A percentile compares a stretch with the other conserved stretches of the same genome.
These are phyloP conservation scores for Boletus fagicola DNA, from an alignment of 768 basidiomycete species.

Conservation along the genomic window DNA sequence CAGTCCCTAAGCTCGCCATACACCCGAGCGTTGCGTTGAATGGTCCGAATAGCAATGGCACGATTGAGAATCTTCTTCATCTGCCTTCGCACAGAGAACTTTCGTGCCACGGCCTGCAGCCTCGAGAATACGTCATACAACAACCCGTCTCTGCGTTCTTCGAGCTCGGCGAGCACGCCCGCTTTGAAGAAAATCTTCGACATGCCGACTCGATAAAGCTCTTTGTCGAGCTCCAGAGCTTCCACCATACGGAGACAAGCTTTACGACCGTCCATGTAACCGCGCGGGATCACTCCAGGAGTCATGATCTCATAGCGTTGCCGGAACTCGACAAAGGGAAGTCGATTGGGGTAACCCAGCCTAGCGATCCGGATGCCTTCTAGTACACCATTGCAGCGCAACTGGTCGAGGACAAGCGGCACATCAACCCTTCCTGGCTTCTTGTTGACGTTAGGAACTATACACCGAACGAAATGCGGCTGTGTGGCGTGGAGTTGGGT, in stretches of 20 bases:
- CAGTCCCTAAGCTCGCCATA: constrained; percentile 90
- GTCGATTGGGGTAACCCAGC: constrained; percentile 93
- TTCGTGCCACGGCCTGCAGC: constrained; percentile 83
- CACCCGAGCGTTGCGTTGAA: constrained; percentile 90
- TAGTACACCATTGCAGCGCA: constrained; percentile 97
- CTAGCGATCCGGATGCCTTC: constrained; percentile 98
- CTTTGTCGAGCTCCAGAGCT: constrained; percentile 82
- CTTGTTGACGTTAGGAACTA: constrained; percentile 92
- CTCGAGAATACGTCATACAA: constrained; percentile 86
- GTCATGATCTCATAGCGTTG: constrained; percentile 96
- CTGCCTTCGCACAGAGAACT: constrained; percentile 82
- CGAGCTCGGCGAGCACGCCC: constrained; percentile 92
- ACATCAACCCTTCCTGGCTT: constrained; percentile 90
- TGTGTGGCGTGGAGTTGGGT: constrained; percentile 88
- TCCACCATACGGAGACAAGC: constrained; percentile 90
- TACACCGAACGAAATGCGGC: constrained; percentile 97
- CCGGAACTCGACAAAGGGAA: constrained; percentile 96
- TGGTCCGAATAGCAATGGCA: constrained; percentile 84
- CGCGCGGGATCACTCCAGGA: constrained; percentile 87
- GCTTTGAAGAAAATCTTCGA: constrained; percentile 99
- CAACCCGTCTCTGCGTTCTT: constrained; percentile 86
- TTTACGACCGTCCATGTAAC: constrained; percentile 97
- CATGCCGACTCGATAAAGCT: constrained; percentile 85
- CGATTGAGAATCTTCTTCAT: constrained; percentile 95
- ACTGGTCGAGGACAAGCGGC: constrained; percentile 91